These are phyloP conservation scores for Candida neerlandica DNA, from an alignment of 1,139 yeast species.

Conservation along the genomic window DNA sequence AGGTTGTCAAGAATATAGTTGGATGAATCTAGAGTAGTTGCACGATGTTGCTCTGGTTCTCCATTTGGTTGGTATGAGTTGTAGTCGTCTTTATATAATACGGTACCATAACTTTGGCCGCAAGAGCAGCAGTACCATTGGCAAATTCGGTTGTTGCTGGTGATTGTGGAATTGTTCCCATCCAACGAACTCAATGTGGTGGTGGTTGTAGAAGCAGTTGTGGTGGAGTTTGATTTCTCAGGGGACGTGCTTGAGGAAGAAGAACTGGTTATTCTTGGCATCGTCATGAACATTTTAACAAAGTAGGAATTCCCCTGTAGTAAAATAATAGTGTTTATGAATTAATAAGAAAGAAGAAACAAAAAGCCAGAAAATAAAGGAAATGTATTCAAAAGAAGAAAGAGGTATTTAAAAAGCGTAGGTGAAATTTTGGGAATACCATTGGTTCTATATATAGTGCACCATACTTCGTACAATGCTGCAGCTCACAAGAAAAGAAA, in stretches of 20 bases:
- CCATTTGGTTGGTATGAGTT: conserved; percentile 2
- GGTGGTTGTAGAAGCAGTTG: too few relatives aligned
- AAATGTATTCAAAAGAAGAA: neutral
- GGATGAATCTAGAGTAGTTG: conserved; percentile 2
- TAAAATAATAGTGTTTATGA: neutral
- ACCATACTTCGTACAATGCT: neutral
- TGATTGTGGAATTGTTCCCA: neutral
- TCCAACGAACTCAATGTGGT: neutral
- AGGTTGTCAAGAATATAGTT: conserved; percentile 20
- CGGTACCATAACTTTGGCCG: conserved; percentile 52
- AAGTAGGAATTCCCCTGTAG: neutral
- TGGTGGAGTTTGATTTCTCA: neutral
- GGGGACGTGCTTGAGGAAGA: neutral
- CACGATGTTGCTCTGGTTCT: conserved; percentile 3
- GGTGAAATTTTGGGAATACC: conserved; percentile 1
- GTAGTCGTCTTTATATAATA: conserved; percentile 28
- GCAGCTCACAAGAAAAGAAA: neutral
- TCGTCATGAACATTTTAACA: neutral
- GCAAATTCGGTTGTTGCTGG: conserved; percentile 36
- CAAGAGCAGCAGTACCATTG: conserved; percentile 60
- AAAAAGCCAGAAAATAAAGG: neutral
- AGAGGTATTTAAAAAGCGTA: neutral
- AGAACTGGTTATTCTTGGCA: conserved; percentile 2
- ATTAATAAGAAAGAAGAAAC: neutral
- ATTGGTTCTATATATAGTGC: conserved; percentile 1